A percentile compares a stretch with the other conserved stretches of the same genome.
These are phyloP conservation scores for Cladophialophora immunda DNA, from an alignment of 2,329 filamentous ascomycete species.

Conservation along the genomic window DNA sequence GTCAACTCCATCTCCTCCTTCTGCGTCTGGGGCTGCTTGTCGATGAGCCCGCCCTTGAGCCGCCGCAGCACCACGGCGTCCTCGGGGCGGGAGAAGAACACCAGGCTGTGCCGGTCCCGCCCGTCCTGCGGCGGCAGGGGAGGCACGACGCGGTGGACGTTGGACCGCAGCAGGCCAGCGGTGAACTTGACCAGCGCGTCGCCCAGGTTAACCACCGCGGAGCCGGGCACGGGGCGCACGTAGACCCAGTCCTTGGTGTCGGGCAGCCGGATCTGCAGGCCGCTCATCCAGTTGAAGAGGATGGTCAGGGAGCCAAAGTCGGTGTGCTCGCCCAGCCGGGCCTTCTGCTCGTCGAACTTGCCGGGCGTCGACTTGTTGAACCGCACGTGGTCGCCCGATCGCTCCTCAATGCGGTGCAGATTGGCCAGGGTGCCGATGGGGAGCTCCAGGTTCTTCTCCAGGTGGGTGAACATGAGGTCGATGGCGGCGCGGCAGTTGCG, in stretches of 20 bases:
- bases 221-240: constrained; percentile 59
- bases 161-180: constrained; percentile 51
- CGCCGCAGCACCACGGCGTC: constrained; percentile 12
- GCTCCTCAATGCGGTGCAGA: constrained; percentile 16
- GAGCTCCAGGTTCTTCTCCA: constrained; percentile 16
- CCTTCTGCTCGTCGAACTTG: constrained; percentile 17
- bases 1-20: constrained; percentile 21
- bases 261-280: constrained; percentile 18
- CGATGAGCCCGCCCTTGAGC: constrained; percentile 20
- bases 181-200: constrained; percentile 57
- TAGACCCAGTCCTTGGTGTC: constrained; percentile 44
- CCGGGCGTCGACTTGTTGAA: constrained; percentile 13
- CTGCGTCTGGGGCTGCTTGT: constrained; percentile 13
- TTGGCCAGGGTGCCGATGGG: constrained; percentile 15
- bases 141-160: constrained; percentile 60
- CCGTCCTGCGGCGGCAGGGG: constrained; percentile 58
- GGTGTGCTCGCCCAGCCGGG: constrained; percentile 42
- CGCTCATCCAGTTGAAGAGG: constrained; percentile 44
- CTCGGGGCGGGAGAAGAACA: constrained; percentile 63
- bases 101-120: constrained; percentile 60
- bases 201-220: constrained; percentile 55
- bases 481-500: constrained; percentile 20
- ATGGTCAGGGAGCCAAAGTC: constrained; percentile 59
- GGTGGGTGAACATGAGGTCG: constrained; percentile 20
- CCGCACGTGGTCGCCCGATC: constrained; percentile 13